Conservation (phyloP, 331 rosid species). For the Quercus lobata region DNA sequence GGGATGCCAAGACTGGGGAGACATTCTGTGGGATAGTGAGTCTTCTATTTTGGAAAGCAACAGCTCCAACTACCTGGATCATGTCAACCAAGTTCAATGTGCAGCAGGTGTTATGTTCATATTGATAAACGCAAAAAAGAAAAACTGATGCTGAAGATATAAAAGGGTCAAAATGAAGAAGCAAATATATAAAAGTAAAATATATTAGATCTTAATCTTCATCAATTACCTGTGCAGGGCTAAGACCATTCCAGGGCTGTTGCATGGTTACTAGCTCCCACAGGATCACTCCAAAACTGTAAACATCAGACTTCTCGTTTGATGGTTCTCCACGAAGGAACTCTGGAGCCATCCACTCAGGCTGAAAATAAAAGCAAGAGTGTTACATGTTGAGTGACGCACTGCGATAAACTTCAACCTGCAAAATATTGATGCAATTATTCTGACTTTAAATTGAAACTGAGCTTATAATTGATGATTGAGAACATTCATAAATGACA, state of each 20-base stretch:
- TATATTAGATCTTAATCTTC: slow-evolving; percentile 12
- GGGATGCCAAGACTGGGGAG: slow-evolving; percentile 71
- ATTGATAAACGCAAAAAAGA: background rate
- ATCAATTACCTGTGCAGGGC: slow-evolving; percentile 80
- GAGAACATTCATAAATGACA: background rate
- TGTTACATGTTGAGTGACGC: slow-evolving; percentile 40
- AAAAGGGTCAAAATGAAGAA: background rate
- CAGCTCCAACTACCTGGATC: slow-evolving; percentile 92
- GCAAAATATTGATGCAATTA: slow-evolving; percentile 35
- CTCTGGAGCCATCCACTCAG: slow-evolving; percentile 99
- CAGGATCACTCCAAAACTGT: slow-evolving; percentile 89
- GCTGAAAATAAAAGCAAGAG: slow-evolving; percentile 66
- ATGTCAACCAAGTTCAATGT: slow-evolving; percentile 4
- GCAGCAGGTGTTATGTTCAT: background rate
- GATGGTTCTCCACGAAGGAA: slow-evolving; percentile 98
- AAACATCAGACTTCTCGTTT: slow-evolving; percentile 90
- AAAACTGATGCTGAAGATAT: background rate
- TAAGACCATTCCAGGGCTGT: slow-evolving; percentile 93
- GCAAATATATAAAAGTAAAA: background rate
- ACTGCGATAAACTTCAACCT: slow-evolving; percentile 35
- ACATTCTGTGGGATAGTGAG: slow-evolving; percentile 66
- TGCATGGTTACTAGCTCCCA: slow-evolving; percentile 95
- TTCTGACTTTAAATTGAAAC: slow-evolving; percentile 26
- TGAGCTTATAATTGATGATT: slow-evolving; percentile 4
- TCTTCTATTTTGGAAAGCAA: slow-evolving; percentile 93